A percentile compares a stretch with the other conserved stretches of the same genome.
Conservation (phyloP, 352 stramenopile species). For the Aphanomyces cochlioides region DNA sequence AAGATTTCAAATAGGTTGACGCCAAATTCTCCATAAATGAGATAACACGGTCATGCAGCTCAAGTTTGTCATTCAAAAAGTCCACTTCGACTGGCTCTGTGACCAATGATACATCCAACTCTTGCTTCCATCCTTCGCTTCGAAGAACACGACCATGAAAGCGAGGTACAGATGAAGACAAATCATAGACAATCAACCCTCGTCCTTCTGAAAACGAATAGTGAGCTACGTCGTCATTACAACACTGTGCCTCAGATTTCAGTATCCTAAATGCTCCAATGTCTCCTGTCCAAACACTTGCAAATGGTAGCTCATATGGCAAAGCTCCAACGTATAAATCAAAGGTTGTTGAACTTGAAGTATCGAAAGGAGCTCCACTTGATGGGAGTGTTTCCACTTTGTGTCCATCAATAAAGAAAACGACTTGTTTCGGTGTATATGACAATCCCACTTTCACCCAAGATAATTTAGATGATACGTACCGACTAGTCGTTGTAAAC, state of each 20-base stretch:
- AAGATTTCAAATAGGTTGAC: not conserved
- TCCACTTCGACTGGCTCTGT: no score
- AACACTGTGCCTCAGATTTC: no score
- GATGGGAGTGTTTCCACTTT: slow-evolving; percentile 5
- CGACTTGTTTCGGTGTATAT: slow-evolving; percentile 11
- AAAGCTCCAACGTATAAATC: slow-evolving; percentile 8
- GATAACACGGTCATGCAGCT: not conserved
- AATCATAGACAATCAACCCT: slow-evolving; percentile 5
- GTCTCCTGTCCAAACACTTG: not conserved
- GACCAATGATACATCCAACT: not conserved
- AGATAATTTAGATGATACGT: not conserved
- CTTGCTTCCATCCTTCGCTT: not conserved
- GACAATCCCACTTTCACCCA: slow-evolving; percentile 7
- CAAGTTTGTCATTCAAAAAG: no score
- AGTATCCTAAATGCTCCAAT: not conserved
- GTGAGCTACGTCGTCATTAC: not conserved
- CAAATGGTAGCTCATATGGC: not conserved
- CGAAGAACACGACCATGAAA: not conserved
- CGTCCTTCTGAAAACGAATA: slow-evolving; percentile 16
- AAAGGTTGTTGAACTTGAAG: not conserved
- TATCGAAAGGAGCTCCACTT: not conserved
- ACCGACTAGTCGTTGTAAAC: slow-evolving; percentile 1
- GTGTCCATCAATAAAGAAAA: slow-evolving; percentile 25
- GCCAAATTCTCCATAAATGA: slow-evolving; percentile 5
- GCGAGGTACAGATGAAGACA: not conserved